Base-by-base conservation (phyloP, 208 protist species). In the Leishmania turanica region DNA sequence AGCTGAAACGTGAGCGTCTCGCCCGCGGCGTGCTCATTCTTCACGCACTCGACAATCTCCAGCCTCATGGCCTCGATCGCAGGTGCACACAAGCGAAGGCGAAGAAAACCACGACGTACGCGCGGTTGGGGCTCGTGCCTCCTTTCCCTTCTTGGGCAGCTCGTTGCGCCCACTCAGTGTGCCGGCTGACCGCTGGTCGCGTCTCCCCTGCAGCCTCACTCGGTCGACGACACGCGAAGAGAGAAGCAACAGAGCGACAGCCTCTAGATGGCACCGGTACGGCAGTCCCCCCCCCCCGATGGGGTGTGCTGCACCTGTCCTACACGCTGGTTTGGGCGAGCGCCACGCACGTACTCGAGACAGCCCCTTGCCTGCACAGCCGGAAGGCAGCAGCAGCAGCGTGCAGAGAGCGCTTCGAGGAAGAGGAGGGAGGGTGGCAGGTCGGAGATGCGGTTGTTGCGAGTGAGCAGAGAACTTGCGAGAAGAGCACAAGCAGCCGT, bases 1-100 rank as follows among this genome's bases (percentile, higher is more conserved):
- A 99, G 88, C 75, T 92, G 89, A 82, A 99, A 99, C 71, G 90
- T 90, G 4, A 99, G 89, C 34, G 91, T 96, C 84, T 98, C 95
- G 27, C 95, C 93, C 0, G 95, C 93, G 34, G 86, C 89, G 85
- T 96, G 93, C 79, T 91, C 87, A 73, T 92, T 89, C 76, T 92
- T 90, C 37, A 88, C 80, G 58, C 90, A 96, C 80, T 96, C 92
- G 74, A 96, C 68, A 74, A 97, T 96, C 58, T 94, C 93, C 45
- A 97, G 81, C 78, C 91, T 85, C 94, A 97, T 97, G 37, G 0
- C 40, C 1, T 34, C 15, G 68, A 8, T n/a, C 9, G 49, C 21
- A 62, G 17, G 6, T 24, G 40, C 74, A 37, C 40, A 7, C 21
- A 77, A 37, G 56, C 56, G 27, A 37, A 49, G 1, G 27, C 34